Conservation (phyloP, 177 flowering plant species). For the Telopea speciosissima region DNA sequence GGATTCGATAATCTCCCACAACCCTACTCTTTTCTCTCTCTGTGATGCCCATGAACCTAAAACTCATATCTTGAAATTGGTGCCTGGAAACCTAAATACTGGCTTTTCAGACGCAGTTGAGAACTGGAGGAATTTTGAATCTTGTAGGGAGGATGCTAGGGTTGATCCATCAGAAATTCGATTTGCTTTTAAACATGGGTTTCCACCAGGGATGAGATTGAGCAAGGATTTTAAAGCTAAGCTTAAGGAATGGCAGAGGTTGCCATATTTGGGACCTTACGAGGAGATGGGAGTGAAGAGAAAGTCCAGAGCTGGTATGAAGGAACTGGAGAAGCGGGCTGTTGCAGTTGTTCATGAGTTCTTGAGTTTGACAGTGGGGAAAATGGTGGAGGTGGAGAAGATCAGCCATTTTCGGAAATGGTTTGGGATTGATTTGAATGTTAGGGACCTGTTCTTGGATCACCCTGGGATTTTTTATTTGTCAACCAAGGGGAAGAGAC, state of each 20-base stretch:
- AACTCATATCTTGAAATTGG: conserved; percentile 64
- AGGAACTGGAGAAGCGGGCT: conserved; percentile 69
- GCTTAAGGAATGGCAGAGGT: conserved; percentile 76
- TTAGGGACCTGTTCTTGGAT: conserved; percentile 83
- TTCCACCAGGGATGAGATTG: conserved; percentile 87
- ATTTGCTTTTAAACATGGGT: conserved; percentile 60
- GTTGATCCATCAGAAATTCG: conserved; percentile 38
- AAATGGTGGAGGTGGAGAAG: conserved; percentile 96
- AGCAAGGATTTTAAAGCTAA: conserved; percentile 58
- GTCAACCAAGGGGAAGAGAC: conserved; percentile 74
- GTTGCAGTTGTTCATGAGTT: conserved; percentile 85
- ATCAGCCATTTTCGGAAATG: conserved; percentile 86
- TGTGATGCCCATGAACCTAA: conserved; percentile 51
- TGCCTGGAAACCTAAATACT: conserved; percentile 7
- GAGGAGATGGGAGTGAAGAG: conserved; percentile 37
- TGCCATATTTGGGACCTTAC: conserved; percentile 73
- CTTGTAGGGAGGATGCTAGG: conserved; percentile 38
- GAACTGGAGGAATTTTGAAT: conserved; percentile 63
- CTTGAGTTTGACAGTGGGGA: conserved; percentile 89
- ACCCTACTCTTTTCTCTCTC: conserved; percentile 47
- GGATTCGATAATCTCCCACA: conserved; percentile 51
- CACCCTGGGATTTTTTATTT: conserved; percentile 88
- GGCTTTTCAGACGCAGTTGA: conserved; percentile 46
- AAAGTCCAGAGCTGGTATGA: conserved; percentile 35
- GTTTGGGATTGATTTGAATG: conserved; percentile 77